Evolutionary conservation across 2,329 filamentous ascomycete genomes (phyloP).

Genomic region (Aspergillus sergii): DNA sequence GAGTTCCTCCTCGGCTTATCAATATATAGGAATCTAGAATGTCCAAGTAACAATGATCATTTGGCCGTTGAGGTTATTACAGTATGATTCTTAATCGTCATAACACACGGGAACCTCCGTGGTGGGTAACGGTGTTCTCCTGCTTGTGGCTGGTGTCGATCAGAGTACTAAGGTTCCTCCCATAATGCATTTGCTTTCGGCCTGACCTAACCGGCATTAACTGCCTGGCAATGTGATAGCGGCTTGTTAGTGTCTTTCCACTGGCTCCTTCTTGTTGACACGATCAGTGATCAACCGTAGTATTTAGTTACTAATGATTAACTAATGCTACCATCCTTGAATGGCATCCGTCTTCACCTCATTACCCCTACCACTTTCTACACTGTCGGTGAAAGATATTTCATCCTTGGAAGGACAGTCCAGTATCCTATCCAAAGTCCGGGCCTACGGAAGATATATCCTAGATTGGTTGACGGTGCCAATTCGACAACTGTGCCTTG

Average conservation of each 20-base stretch:
- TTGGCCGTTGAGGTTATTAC: not conserved
- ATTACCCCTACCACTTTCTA: too few relatives aligned
- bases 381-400: not conserved
- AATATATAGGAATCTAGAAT: not conserved
- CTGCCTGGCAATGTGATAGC: constrained; percentile 3
- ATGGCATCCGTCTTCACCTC: too few relatives aligned
- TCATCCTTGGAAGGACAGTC: not conserved
- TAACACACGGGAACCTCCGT: not conserved
- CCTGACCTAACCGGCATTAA: constrained; percentile 13
- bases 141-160: constrained; percentile 22
- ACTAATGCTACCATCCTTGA: not conserved
- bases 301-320: not conserved
- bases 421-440: not conserved
- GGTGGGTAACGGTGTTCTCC: constrained; percentile 9
- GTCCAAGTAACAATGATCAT: not conserved
- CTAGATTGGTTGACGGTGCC: not conserved
- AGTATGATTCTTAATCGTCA: not conserved
- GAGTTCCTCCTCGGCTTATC: not conserved
- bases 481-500: not conserved
- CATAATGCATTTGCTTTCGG: constrained; percentile 19
- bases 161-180: constrained; percentile 14
- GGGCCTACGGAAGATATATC: not conserved
- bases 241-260: not conserved
- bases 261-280: not conserved
- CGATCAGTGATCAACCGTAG: not conserved